Percentiles rank a stretch among this genome's conserved stretches.
Conservation (phyloP, 768 basidiomycete species). For the Lentinula raphanica region DNA sequence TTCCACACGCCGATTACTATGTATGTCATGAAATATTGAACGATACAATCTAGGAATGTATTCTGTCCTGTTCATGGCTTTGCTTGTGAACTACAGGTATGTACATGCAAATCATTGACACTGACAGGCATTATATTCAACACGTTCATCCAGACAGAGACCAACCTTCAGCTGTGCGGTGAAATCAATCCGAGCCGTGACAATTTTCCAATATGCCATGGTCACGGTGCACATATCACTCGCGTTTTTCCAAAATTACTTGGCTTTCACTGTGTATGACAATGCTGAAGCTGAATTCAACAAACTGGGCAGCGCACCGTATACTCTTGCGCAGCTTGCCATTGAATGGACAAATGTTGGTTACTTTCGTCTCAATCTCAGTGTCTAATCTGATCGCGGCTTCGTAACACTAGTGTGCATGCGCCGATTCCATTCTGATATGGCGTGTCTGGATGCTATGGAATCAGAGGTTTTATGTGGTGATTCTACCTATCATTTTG, state of each 20-base stretch:
- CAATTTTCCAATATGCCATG: constrained; percentile 1
- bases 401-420: neutral
- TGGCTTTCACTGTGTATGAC: constrained; percentile 2
- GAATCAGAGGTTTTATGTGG: neutral
- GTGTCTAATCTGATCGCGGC: neutral
- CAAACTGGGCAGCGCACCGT: neutral
- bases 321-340: constrained; percentile 1
- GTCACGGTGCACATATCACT: constrained; percentile 4
- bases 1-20: neutral
- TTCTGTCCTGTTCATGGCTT: neutral
- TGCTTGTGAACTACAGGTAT: neutral
- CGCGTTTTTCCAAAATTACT: constrained; percentile 3
- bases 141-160: neutral
- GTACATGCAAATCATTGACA: neutral
- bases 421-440: constrained; percentile 1
- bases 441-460: constrained; percentile 1
- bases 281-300: constrained; percentile 4
- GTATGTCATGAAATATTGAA: neutral
- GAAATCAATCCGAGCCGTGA: neutral
- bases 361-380: neutral
- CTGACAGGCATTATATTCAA: neutral
- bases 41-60: neutral
- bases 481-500: neutral
- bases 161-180: neutral
- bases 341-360: constrained; percentile 1